A percentile compares a stretch with the other conserved stretches of the same genome.
phyloP scores from a whole-genome alignment of 176 grass and related monocot genomes.

The Phyllostachys edulis region DNA sequence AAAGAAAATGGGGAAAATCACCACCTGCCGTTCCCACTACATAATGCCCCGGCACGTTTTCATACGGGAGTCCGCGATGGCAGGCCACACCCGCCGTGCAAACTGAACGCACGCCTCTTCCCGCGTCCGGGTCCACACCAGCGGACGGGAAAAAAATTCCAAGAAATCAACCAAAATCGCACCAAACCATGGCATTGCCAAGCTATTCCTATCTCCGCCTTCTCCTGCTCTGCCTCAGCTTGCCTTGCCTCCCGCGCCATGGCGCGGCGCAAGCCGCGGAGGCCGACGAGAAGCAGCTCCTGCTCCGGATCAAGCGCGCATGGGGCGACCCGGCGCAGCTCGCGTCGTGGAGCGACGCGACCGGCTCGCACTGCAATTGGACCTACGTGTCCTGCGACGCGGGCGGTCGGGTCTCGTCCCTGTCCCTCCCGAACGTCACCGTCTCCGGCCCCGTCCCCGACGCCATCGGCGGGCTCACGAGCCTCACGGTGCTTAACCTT shows the following conservation, averaged over 20 bases:
- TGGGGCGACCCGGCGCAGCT: conserved; percentile 45
- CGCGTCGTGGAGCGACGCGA: conserved; percentile 18
- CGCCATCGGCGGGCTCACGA: conserved; percentile 47
- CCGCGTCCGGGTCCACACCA: background rate
- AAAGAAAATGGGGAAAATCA: background rate
- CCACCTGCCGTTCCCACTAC: conserved; percentile 5
- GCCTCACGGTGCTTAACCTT: conserved; percentile 53
- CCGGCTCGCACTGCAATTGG: conserved; percentile 27
- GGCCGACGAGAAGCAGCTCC: conserved; percentile 32
- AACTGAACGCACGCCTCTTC: conserved; percentile 16
- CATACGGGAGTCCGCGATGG: conserved; percentile 5
- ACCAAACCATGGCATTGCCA: conserved; percentile 33
- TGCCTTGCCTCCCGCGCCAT: conserved; percentile 2
- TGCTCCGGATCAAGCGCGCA: conserved; percentile 37
- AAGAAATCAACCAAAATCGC: background rate
- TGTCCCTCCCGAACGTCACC: conserved; percentile 30
- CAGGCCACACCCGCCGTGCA: background rate
- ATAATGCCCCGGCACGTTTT: conserved; percentile 24
- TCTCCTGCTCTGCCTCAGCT: background rate
- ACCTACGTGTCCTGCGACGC: conserved; percentile 22
- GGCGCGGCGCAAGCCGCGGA: conserved; percentile 17
- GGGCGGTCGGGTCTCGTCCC: conserved; percentile 27
- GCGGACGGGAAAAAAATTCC: background rate
- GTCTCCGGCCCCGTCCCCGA: conserved; percentile 43
- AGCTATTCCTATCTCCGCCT: background rate